These are phyloP conservation scores for Physaria fendleri DNA, from an alignment of 345 rosid genomes.

Conservation along the genomic window DNA sequence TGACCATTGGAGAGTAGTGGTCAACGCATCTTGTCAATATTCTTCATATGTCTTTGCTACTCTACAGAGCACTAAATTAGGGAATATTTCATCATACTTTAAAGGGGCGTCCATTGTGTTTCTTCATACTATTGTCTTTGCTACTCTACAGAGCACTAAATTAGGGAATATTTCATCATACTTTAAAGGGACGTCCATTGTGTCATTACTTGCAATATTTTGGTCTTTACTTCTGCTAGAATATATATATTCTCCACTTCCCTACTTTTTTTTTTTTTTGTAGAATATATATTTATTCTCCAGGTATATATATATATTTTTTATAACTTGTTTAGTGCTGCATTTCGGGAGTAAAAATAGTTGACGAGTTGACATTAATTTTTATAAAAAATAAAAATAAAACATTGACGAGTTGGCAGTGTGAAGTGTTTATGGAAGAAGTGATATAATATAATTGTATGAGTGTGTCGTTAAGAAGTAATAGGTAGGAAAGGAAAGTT, in stretches of 20 bases:
- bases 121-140: background rate
- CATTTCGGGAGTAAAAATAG: background rate
- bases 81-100: background rate
- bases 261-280: background rate
- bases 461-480: background rate
- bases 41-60: background rate
- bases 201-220: background rate
- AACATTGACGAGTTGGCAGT: background rate
- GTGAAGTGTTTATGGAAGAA: background rate
- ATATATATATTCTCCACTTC: conserved; percentile 10
- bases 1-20: conserved; percentile 2
- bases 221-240: background rate
- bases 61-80: background rate
- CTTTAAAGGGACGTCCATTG: background rate
- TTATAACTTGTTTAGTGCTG: too few relatives aligned
- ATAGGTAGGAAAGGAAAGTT: too few relatives aligned
- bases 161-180: background rate
- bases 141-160: background rate
- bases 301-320: too few relatives aligned
- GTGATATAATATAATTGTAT: background rate
- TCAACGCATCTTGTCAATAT: conserved; percentile 10
- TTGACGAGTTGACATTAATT: too few relatives aligned
- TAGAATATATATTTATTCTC: too few relatives aligned
- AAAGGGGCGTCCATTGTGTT: background rate
- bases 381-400: too few relatives aligned